A percentile compares a stretch with the other conserved stretches of the same genome.
Conservation (phyloP, 2,329 filamentous ascomycete species). For the Cyclaneusma minus region DNA sequence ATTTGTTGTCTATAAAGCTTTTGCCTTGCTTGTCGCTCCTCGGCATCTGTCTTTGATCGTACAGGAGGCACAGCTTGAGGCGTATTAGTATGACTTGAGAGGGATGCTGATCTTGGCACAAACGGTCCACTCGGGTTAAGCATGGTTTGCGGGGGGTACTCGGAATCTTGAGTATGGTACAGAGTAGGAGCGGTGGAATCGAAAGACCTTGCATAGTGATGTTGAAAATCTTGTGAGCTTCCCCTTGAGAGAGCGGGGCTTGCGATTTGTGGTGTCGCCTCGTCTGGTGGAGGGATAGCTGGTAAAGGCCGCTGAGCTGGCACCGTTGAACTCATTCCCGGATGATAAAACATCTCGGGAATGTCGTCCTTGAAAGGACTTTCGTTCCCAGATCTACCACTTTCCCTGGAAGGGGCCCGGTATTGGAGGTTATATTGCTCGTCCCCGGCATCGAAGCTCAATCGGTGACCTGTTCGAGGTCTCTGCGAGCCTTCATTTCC, state of each 20-base stretch:
- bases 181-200: slow-evolving; percentile 17
- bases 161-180: slow-evolving; percentile 13
- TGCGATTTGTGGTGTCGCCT: slow-evolving; percentile 29
- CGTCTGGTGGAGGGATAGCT: slow-evolving; percentile 36
- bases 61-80: slow-evolving; percentile 70
- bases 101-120: slow-evolving; percentile 62
- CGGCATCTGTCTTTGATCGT: slow-evolving; percentile 84
- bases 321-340: slow-evolving; percentile 51
- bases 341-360: slow-evolving; percentile 88
- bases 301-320: slow-evolving; percentile 47
- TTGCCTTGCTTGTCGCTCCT: slow-evolving; percentile 42
- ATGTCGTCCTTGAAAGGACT: slow-evolving; percentile 58
- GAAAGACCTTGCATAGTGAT: slow-evolving; percentile 27
- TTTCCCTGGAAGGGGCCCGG: slow-evolving; percentile 30
- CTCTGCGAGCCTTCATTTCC: slow-evolving; percentile 81
- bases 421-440: slow-evolving; percentile 48
- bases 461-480: slow-evolving; percentile 53
- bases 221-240: slow-evolving; percentile 25
- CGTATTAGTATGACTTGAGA: slow-evolving; percentile 68
- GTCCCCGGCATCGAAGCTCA: slow-evolving; percentile 89
- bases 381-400: slow-evolving; percentile 34
- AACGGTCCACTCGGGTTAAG: slow-evolving; percentile 21
- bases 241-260: slow-evolving; percentile 32
- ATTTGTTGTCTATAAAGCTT: slow-evolving; percentile 35
- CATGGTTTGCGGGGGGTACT: slow-evolving; percentile 26